phyloP scores from a whole-genome alignment of 805 yeast genomes.

The Wickerhamiella azyma region DNA sequence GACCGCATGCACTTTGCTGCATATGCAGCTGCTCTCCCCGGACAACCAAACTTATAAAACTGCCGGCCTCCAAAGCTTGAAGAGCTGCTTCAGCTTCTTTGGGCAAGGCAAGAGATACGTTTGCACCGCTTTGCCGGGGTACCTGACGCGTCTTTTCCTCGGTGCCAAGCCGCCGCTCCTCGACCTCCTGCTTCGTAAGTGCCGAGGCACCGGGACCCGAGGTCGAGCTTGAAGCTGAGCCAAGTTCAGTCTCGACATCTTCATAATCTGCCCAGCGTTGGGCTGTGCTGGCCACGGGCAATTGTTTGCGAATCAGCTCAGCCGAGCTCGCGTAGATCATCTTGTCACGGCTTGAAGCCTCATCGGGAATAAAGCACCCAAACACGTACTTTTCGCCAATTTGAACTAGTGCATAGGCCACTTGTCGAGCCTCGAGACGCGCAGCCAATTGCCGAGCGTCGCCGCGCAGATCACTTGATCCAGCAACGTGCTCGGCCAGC shows the following conservation, averaged over 20 bases:
- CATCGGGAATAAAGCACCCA: conserved; percentile 77
- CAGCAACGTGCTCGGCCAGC: conserved; percentile 26
- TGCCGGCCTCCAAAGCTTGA: not conserved
- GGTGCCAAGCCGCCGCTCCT: not conserved
- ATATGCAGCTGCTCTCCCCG: conserved; percentile 8
- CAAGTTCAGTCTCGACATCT: conserved; percentile 25
- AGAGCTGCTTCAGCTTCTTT: not conserved
- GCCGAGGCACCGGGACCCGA: not conserved
- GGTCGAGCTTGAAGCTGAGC: not conserved
- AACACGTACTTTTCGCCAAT: conserved; percentile 35
- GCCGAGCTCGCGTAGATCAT: conserved; percentile 93
- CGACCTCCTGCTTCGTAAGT: not conserved
- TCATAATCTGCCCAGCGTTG: conserved; percentile 43
- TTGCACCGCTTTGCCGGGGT: conserved; percentile 3
- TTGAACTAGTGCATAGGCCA: conserved; percentile 39
- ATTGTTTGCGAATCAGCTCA: conserved; percentile 55
- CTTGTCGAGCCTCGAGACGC: conserved; percentile 21
- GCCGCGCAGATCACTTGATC: conserved; percentile 26
- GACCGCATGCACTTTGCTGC: conserved; percentile 5
- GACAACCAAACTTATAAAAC: conserved; percentile 4
- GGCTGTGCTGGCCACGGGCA: conserved; percentile 37
- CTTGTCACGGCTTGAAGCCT: conserved; percentile 64
- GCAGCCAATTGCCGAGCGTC: conserved; percentile 26
- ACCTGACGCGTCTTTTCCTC: not conserved
- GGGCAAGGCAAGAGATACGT: not conserved